phyloP scores from a whole-genome alignment of 2,329 filamentous ascomycete species.

The Gremmenia infestans region DNA sequence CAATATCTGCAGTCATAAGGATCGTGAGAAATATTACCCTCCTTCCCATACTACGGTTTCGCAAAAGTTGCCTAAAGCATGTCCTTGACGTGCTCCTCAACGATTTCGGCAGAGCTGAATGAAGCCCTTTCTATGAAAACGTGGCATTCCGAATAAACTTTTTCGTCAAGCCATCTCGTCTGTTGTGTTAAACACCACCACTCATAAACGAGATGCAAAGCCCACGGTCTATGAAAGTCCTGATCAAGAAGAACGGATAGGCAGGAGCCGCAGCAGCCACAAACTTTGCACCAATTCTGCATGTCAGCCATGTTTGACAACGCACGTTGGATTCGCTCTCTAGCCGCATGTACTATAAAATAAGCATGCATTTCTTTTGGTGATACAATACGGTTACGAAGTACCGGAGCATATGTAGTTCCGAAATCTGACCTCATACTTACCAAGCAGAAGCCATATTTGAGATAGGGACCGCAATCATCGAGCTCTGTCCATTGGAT shows the following conservation, averaged over 20 bases:
- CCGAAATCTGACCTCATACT: neutral
- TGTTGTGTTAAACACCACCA: neutral
- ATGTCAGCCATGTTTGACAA: slow-evolving; percentile 7
- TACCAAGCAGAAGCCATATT: neutral
- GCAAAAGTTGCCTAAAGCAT: neutral
- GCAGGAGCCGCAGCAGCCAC: neutral
- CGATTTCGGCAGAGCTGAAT: neutral
- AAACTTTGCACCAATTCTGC: neutral
- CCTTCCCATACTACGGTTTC: neutral
- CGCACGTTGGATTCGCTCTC: neutral
- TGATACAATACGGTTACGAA: neutral
- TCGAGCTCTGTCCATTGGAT: neutral
- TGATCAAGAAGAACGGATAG: neutral
- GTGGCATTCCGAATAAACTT: neutral
- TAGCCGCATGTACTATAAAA: neutral
- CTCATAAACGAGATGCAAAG: neutral
- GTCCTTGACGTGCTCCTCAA: neutral
- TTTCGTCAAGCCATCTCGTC: neutral
- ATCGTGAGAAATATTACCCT: neutral
- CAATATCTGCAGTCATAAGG: neutral
- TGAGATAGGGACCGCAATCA: neutral
- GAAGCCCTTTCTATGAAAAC: neutral
- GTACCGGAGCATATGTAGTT: neutral
- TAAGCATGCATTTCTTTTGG: neutral
- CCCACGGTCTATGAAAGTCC: neutral